Conservation (phyloP, 2,329 filamentous ascomycete genomes). For the Ophiostoma australiae region DNA sequence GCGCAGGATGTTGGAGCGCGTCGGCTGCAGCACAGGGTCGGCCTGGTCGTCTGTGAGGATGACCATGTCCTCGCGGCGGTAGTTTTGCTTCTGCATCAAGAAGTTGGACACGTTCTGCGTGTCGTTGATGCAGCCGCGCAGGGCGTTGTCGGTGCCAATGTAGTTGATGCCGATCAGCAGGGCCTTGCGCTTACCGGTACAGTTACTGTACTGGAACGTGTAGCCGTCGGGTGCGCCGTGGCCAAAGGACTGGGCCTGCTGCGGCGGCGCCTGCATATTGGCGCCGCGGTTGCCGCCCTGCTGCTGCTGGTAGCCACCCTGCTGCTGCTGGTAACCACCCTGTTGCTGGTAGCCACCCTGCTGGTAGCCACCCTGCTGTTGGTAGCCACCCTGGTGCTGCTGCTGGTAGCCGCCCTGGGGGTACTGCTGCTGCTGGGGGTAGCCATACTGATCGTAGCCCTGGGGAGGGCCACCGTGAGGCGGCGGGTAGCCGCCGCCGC, state of each 20-base stretch:
- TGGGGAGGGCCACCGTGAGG: conserved; percentile 23
- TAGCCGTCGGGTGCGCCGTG: conserved; percentile 64
- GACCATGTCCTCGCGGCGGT: conserved; percentile 76
- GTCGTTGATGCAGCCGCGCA: conserved; percentile 76
- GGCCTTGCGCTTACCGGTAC: conserved; percentile 67
- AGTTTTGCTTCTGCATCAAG: conserved; percentile 61
- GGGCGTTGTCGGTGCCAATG: conserved; percentile 65
- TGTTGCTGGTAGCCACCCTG: conserved; percentile 24
- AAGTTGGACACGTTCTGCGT: conserved; percentile 71
- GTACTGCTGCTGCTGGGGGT: conserved; percentile 21
- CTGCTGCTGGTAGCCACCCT: conserved; percentile 21
- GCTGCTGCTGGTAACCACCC: conserved; percentile 20
- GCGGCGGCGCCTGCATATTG: conserved; percentile 43
- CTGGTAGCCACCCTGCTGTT: conserved; percentile 23
- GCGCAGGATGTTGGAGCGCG: conserved; percentile 68
- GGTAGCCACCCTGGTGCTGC: conserved; percentile 11
- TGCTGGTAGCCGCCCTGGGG: conserved; percentile 22
- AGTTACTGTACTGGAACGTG: conserved; percentile 71
- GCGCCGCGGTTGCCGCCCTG: conserved; percentile 15
- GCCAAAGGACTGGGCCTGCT: conserved; percentile 54
- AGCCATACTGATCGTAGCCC: conserved; percentile 27
- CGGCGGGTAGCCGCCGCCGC: conserved; percentile 19
- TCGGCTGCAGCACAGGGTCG: conserved; percentile 65
- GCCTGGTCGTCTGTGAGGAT: conserved; percentile 70
- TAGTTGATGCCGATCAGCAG: conserved; percentile 78